These are phyloP conservation scores for Xylaria scruposa DNA, from an alignment of 495 filamentous ascomycete genomes.

Conservation along the genomic window DNA sequence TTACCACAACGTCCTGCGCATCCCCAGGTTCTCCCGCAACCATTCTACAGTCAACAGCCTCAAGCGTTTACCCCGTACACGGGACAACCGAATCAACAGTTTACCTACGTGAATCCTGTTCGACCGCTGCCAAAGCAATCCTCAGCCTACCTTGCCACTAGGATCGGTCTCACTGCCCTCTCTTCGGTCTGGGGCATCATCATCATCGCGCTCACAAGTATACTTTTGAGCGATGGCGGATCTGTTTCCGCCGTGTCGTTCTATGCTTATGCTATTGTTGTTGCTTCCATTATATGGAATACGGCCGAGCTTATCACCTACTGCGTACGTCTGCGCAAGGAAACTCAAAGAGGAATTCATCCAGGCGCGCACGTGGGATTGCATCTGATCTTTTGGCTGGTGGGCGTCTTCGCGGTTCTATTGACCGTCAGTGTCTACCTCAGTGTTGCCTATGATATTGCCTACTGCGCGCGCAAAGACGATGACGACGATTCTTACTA, in stretches of 20 bases:
- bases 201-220: conserved; percentile 38
- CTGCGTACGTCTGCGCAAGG: conserved; percentile 31
- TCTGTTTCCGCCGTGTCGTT: conserved; percentile 6
- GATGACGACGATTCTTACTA: conserved; percentile 14
- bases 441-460: background rate
- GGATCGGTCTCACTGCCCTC: conserved; percentile 39
- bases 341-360: conserved; percentile 40
- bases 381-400: conserved; percentile 46
- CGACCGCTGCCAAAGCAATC: conserved; percentile 32
- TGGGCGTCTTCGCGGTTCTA: conserved; percentile 35
- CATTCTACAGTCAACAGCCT: conserved; percentile 26
- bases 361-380: conserved; percentile 48
- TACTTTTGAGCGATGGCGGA: conserved; percentile 21
- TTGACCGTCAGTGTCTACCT: conserved; percentile 21
- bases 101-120: conserved; percentile 28
- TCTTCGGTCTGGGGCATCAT: conserved; percentile 38
- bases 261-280: conserved; percentile 34
- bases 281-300: conserved; percentile 45
- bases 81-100: conserved; percentile 30
- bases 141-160: conserved; percentile 32
- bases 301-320: conserved; percentile 44
- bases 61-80: conserved; percentile 29
- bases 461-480: conserved; percentile 15
- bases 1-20: conserved; percentile 15
- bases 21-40: conserved; percentile 15